Evolutionary conservation across 495 filamentous ascomycete genomes (phyloP).

Genomic region (Trichoderma parareesei): DNA sequence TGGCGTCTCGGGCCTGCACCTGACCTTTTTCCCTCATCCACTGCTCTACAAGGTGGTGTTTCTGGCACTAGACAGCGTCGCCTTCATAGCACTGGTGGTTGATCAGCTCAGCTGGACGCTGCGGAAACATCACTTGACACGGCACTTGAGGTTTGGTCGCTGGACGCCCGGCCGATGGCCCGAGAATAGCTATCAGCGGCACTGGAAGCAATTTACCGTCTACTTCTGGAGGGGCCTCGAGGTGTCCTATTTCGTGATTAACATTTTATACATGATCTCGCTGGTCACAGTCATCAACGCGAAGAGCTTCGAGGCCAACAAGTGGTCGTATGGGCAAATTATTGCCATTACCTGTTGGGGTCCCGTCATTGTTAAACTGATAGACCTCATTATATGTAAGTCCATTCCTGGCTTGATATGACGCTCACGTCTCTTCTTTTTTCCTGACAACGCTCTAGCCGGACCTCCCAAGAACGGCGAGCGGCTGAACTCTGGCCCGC

Average conservation of each 20-base stretch:
- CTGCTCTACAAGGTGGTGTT: constrained; percentile 9
- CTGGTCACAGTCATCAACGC: constrained; percentile 3
- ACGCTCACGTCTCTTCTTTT: too few species aligned
- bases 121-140: constrained; percentile 1
- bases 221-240: constrained; percentile 7
- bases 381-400: constrained; percentile 12
- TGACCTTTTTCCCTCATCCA: constrained; percentile 10
- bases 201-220: neutral
- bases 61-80: neutral
- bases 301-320: constrained; percentile 7
- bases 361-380: constrained; percentile 10
- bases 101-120: constrained; percentile 10
- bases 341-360: constrained; percentile 11
- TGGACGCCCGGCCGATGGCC: neutral
- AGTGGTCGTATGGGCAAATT: constrained; percentile 12
- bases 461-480: constrained; percentile 5
- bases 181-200: neutral
- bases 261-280: constrained; percentile 9
- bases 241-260: neutral
- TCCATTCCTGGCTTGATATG: neutral
- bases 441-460: neutral
- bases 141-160: constrained; percentile 3
- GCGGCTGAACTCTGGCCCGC: constrained; percentile 1
- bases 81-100: neutral
- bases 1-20: neutral